Evolutionary conservation across 805 yeast genomes (phyloP).

Genomic region (Myxozyma sirexii): DNA sequence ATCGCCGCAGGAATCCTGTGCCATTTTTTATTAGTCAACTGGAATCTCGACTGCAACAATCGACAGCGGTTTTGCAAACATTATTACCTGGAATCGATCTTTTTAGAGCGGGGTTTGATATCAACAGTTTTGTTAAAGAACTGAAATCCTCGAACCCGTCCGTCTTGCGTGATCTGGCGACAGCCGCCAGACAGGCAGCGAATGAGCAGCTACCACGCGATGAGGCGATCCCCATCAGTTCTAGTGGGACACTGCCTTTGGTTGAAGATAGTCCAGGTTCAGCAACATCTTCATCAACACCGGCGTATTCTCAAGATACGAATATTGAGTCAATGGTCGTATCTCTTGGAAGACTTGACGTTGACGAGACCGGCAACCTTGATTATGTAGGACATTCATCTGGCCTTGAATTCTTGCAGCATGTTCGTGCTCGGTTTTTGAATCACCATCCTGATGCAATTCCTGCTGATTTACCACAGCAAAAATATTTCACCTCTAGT

Average conservation of each 20-base stretch:
- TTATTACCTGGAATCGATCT: conserved; percentile 49
- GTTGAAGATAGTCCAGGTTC: not conserved
- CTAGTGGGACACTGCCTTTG: not conserved
- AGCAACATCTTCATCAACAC: conserved; percentile 1
- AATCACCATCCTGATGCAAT: conserved; percentile 33
- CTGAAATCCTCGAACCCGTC: conserved; percentile 3
- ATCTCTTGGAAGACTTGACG: conserved; percentile 36
- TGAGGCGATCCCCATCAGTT: not conserved
- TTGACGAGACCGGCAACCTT: conserved; percentile 37
- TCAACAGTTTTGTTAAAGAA: conserved; percentile 36
- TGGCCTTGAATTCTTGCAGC: conserved; percentile 35
- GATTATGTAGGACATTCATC: conserved; percentile 37
- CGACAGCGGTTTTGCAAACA: conserved; percentile 44
- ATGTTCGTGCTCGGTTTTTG: conserved; percentile 33
- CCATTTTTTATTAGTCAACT: conserved; percentile 41
- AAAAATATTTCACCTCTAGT: not conserved
- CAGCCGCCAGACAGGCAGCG: conserved; percentile 16
- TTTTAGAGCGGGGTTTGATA: conserved; percentile 41
- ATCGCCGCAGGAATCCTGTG: conserved; percentile 49
- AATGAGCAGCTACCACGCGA: conserved; percentile 6
- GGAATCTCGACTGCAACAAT: conserved; percentile 44
- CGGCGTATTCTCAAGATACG: conserved; percentile 23
- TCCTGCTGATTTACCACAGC: conserved; percentile 26
- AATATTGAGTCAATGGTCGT: conserved; percentile 38
- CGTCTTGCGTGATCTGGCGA: conserved; percentile 10